phyloP scores from a whole-genome alignment of 345 rosid species.

The Alliaria petiolata region DNA sequence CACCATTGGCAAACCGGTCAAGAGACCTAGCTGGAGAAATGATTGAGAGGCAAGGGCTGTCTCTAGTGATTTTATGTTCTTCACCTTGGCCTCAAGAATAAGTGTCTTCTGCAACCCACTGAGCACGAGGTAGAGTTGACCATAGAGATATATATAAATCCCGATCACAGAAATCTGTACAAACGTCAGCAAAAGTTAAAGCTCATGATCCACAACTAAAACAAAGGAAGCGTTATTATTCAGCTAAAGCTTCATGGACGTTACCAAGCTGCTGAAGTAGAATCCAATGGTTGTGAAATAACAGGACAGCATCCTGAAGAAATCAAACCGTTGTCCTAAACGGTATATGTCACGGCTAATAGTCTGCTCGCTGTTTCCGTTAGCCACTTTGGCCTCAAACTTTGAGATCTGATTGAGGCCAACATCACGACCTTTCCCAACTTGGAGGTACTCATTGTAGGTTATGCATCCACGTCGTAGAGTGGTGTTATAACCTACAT shows the following conservation, averaged over 20 bases:
- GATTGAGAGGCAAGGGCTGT: slow-evolving; percentile 98
- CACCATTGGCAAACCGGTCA: slow-evolving; percentile 97
- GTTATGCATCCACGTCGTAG: slow-evolving; percentile 76
- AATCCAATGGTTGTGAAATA: slow-evolving; percentile 96
- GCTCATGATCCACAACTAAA: not conserved
- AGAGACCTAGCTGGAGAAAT: slow-evolving; percentile 92
- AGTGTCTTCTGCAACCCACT: slow-evolving; percentile 86
- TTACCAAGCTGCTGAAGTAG: slow-evolving; percentile 91
- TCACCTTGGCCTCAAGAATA: slow-evolving; percentile 62
- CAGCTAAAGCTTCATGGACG: not conserved
- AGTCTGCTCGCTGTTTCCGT: slow-evolving; percentile 96
- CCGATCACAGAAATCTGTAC: slow-evolving; percentile 79
- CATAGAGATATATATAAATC: slow-evolving; percentile 84
- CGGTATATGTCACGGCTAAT: slow-evolving; percentile 88
- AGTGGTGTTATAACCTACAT: slow-evolving; percentile 76
- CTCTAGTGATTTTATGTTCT: slow-evolving; percentile 77
- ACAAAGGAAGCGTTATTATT: not conserved
- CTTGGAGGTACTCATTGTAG: slow-evolving; percentile 88
- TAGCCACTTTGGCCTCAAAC: slow-evolving; percentile 97
- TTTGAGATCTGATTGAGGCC: slow-evolving; percentile 95
- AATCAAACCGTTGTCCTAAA: slow-evolving; percentile 84
- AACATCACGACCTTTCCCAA: slow-evolving; percentile 98
- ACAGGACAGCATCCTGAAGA: slow-evolving; percentile 93
- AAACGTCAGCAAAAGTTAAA: slow-evolving; percentile 2
- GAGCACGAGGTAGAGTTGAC: slow-evolving; percentile 91